These are phyloP conservation scores for Novymonas esmeraldas DNA, from an alignment of 208 protist species.

Conservation along the genomic window DNA sequence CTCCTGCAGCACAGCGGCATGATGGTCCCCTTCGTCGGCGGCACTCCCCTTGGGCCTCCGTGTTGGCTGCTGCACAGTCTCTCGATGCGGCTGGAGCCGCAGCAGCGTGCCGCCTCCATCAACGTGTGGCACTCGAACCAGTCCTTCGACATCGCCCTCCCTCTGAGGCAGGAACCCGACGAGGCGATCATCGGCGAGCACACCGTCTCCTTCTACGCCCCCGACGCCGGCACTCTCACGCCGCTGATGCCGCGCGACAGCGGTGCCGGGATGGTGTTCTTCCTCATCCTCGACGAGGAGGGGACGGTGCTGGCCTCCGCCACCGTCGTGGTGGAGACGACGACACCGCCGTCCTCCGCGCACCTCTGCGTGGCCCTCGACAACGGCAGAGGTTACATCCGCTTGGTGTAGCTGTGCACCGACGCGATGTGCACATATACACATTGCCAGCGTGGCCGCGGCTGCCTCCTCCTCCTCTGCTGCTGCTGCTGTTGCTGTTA, in stretches of 20 bases:
- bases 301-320: conserved; percentile 27
- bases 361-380: conserved; percentile 25
- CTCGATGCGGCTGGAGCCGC: conserved; percentile 25
- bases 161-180: conserved; percentile 14
- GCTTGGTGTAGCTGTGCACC: conserved; percentile 4
- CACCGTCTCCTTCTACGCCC: conserved; percentile 30
- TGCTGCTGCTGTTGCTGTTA: too few species aligned
- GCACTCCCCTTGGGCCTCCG: neutral
- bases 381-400: conserved; percentile 25
- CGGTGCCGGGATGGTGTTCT: conserved; percentile 25
- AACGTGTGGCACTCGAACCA: conserved; percentile 35
- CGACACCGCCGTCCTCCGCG: neutral
- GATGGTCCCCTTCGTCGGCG: neutral
- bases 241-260: conserved; percentile 17
- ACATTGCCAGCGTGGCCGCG: too few species aligned
- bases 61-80: conserved; percentile 31
- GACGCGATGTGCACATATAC: neutral
- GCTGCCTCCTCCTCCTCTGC: too few species aligned
- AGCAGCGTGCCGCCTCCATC: conserved; percentile 25
- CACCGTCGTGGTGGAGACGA: conserved; percentile 16
- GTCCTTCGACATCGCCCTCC: conserved; percentile 26
- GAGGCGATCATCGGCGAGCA: conserved; percentile 26
- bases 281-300: conserved; percentile 34
- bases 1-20: neutral
- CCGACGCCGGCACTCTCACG: conserved; percentile 1